phyloP scores from a whole-genome alignment of 441 rosid genomes.

The Pelargonium myrrhifolium region DNA sequence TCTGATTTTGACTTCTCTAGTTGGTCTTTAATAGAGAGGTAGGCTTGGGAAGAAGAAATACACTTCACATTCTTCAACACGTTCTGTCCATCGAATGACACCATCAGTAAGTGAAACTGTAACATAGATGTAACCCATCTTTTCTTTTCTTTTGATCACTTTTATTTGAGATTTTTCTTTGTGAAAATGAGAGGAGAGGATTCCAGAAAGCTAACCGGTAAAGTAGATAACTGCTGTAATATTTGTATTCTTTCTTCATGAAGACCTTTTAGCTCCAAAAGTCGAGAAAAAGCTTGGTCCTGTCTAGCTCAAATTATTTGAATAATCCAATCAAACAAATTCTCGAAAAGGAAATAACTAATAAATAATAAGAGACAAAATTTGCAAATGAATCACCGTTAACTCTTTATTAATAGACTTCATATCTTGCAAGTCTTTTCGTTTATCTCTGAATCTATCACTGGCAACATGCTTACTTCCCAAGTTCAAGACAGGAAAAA shows the following conservation, averaged over 20 bases:
- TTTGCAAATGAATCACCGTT: conserved; percentile 37
- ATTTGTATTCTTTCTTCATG: conserved; percentile 66
- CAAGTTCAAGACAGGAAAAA: conserved; percentile 63
- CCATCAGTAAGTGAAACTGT: conserved; percentile 14
- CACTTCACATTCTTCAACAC: conserved; percentile 59
- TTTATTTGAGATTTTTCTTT: not conserved
- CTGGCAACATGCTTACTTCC: conserved; percentile 54
- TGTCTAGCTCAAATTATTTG: conserved; percentile 31
- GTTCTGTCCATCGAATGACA: conserved; percentile 48
- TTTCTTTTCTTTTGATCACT: not conserved
- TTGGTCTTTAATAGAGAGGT: conserved; percentile 56
- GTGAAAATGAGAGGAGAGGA: conserved; percentile 12
- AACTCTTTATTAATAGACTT: conserved; percentile 62
- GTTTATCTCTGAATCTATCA: conserved; percentile 65
- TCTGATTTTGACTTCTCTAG: conserved; percentile 68
- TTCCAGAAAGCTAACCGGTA: conserved; percentile 49
- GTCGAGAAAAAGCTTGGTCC: conserved; percentile 63
- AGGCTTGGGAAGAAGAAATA: conserved; percentile 68
- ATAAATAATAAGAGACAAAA: conserved; percentile 20
- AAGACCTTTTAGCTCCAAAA: conserved; percentile 61
- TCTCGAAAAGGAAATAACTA: conserved; percentile 8
- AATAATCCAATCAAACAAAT: conserved; percentile 19
- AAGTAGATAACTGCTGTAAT: conserved; percentile 41
- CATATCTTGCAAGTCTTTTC: conserved; percentile 68
- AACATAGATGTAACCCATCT: not conserved